Percentiles rank a stretch among this genome's conserved stretches.
phyloP scores from a whole-genome alignment of 1,284 basidiomycete genomes.

The Fereydounia khargensis region DNA sequence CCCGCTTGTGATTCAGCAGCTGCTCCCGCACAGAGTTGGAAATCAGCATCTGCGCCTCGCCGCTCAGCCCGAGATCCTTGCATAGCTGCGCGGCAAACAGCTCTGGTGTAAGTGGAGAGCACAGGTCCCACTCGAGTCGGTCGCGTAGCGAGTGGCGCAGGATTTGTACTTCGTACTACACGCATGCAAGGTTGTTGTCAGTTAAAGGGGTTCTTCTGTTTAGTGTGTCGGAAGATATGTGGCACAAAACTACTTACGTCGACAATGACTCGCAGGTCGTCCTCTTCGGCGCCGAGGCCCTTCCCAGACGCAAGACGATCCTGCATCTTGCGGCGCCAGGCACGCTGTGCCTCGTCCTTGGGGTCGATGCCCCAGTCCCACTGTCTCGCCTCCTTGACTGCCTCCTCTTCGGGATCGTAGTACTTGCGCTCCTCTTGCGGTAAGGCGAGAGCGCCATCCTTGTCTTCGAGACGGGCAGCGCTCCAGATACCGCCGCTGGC shows the following conservation, averaged over 20 bases:
- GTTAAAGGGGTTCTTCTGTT: no score
- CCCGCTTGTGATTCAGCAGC: conserved; percentile 84
- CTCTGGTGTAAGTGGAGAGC: conserved; percentile 86
- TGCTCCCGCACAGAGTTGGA: conserved; percentile 93
- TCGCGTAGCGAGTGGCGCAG: conserved; percentile 84
- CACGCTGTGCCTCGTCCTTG: conserved; percentile 5
- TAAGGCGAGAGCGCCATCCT: conserved; percentile 11
- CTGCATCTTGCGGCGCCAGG: conserved; percentile 23
- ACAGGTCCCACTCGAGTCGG: conserved; percentile 96
- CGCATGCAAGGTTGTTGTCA: conserved; percentile 8
- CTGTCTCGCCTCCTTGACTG: conserved; percentile 13
- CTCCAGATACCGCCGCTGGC: conserved; percentile 27
- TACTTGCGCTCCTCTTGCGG: conserved; percentile 6
- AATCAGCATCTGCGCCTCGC: conserved; percentile 82
- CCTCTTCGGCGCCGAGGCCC: conserved; percentile 41
- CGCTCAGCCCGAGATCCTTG: conserved; percentile 79
- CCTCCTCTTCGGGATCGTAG: conserved; percentile 21
- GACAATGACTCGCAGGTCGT: conserved; percentile 51
- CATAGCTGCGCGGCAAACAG: conserved; percentile 78
- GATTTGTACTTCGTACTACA: conserved; percentile 97
- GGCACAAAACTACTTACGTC: conserved; percentile 10
- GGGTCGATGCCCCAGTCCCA: conserved; percentile 29
- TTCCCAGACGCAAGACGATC: conserved; percentile 11
- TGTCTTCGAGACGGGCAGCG: conserved; percentile 7
- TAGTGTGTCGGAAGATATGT: no score